phyloP scores from a whole-genome alignment of 164 flowering plant genomes.

The Piper betle region DNA sequence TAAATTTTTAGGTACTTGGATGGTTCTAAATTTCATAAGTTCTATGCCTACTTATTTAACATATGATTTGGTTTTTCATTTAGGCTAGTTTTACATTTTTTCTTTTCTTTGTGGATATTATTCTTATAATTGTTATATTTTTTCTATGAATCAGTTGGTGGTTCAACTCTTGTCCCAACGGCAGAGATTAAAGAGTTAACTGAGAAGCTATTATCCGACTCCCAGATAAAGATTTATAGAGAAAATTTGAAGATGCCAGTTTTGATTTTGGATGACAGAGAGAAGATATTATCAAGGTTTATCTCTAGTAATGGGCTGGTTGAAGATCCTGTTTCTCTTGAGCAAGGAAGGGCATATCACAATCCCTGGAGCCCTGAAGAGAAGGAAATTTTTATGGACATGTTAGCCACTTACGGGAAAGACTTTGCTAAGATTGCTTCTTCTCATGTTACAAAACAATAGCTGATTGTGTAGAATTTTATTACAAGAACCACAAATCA shows the following conservation, averaged over 20 bases:
- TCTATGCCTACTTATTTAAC: too few species aligned
- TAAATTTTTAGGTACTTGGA: too few species aligned
- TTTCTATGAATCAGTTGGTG: constrained; percentile 28
- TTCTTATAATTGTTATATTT: not conserved
- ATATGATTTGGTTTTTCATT: too few species aligned
- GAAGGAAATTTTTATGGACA: constrained; percentile 63
- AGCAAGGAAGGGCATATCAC: constrained; percentile 65
- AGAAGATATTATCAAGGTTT: constrained; percentile 45
- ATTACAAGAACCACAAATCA: constrained; percentile 93
- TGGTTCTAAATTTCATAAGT: too few species aligned
- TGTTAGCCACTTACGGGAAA: constrained; percentile 59
- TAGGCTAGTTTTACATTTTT: too few species aligned
- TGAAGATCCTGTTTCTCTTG: constrained; percentile 76
- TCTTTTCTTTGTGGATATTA: too few species aligned
- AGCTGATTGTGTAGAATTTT: constrained; percentile 91
- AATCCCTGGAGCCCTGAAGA: constrained; percentile 87
- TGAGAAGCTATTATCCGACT: constrained; percentile 44
- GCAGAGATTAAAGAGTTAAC: constrained; percentile 34
- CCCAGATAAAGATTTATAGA: constrained; percentile 33
- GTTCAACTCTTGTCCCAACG: constrained; percentile 40
- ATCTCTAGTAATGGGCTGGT: constrained; percentile 66
- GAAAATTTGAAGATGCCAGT: constrained; percentile 67
- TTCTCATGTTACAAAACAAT: constrained; percentile 69
- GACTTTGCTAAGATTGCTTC: constrained; percentile 80
- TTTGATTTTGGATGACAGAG: constrained; percentile 53